Percentiles rank a stretch among this genome's conserved stretches.
Conservation (phyloP, 2,329 filamentous ascomycete genomes). For the Penicillium concentricum region DNA sequence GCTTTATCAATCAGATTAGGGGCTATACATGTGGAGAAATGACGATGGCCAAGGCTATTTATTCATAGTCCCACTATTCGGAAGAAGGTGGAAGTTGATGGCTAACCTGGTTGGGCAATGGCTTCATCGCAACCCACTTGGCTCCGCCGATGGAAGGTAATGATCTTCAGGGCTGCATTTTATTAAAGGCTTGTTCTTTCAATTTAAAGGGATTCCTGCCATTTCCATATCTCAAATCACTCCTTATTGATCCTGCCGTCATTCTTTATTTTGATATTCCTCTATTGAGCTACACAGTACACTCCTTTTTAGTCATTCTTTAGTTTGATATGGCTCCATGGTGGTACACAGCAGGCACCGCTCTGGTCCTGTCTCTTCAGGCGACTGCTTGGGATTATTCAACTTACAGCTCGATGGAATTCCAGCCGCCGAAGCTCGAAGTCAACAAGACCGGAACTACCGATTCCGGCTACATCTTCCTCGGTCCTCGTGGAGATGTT, state of each 20-base stretch:
- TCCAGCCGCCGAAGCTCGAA: slow-evolving; percentile 29
- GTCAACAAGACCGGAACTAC: slow-evolving; percentile 33
- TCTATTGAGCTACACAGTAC: not conserved
- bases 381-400: too few species aligned
- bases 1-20: not conserved
- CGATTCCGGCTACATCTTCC: slow-evolving; percentile 36
- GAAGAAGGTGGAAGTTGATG: not conserved
- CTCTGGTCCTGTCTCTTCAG: too few species aligned
- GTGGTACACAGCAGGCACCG: slow-evolving; percentile 5
- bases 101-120: slow-evolving; percentile 9
- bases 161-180: slow-evolving; percentile 15
- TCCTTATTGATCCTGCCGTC: slow-evolving; percentile 2
- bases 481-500: slow-evolving; percentile 31
- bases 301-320: not conserved
- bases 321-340: slow-evolving; percentile 10
- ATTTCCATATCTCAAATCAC: not conserved
- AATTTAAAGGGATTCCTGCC: not conserved
- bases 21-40: not conserved
- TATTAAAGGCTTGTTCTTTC: not conserved
- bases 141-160: not conserved
- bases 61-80: slow-evolving; percentile 1
- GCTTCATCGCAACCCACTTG: not conserved
- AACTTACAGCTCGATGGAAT: too few species aligned
- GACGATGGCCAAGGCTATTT: not conserved
- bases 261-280: slow-evolving; percentile 6